phyloP scores from a whole-genome alignment of 164 flowering plant species.

The Nelumbo lutea region DNA sequence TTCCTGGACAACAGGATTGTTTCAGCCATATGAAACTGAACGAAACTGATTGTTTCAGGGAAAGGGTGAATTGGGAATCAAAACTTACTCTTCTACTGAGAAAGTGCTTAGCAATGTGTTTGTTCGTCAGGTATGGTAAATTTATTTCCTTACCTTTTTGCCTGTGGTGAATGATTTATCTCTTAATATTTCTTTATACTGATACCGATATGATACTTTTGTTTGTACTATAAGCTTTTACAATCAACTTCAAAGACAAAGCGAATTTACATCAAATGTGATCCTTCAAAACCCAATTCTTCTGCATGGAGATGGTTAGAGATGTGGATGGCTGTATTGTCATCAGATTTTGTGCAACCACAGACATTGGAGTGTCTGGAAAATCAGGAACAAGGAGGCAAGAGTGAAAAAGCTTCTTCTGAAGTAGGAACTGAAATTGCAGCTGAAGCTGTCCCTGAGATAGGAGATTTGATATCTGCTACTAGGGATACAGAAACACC shows the following conservation, averaged over 20 bases:
- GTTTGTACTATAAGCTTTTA: constrained; percentile 50
- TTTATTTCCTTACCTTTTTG: constrained; percentile 2
- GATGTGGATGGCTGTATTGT: constrained; percentile 82
- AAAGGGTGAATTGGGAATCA: constrained; percentile 22
- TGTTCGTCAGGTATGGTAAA: constrained; percentile 62
- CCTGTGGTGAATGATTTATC: neutral
- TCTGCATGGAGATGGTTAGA: constrained; percentile 87
- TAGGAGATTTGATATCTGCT: constrained; percentile 19
- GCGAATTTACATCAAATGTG: constrained; percentile 65
- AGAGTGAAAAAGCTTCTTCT: constrained; percentile 11
- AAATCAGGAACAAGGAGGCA: constrained; percentile 18
- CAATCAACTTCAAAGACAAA: constrained; percentile 57
- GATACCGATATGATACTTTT: neutral
- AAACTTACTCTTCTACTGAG: constrained; percentile 35
- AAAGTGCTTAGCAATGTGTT: constrained; percentile 71
- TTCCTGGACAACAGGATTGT: neutral
- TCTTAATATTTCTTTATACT: neutral
- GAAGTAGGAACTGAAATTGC: constrained; percentile 19
- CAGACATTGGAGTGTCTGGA: constrained; percentile 24
- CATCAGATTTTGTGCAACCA: constrained; percentile 27
- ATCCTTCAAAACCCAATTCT: constrained; percentile 51
- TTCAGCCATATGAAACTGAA: neutral
- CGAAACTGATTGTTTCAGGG: constrained; percentile 30
- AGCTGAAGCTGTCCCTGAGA: constrained; percentile 25
- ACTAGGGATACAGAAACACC: constrained; percentile 15